Evolutionary conservation across 331 rosid species (phyloP), one percentile per base, ranked within the genome.

Genomic region (Pyracantha coccinea): DNA sequence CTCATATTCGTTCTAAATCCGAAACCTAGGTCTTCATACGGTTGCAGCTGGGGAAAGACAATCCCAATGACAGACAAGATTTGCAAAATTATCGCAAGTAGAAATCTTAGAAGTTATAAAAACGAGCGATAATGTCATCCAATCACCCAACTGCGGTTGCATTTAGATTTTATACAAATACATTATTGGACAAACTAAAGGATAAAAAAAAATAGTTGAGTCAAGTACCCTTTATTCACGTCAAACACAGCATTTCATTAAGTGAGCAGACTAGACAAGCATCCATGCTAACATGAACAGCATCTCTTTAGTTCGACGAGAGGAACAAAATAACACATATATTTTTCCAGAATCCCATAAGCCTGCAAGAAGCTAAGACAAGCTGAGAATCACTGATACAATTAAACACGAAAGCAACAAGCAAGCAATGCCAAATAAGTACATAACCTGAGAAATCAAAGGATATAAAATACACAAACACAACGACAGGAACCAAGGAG

Each of bases 321-420:
- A 67, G 45, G 75, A 78, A 76, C 60, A 28, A 25, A 86, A 75
- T 57, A 66, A 72, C 83, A 72, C 66, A 33, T 35, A 76, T 58
- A 77, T 44, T 73, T 82, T 73, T 55, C 70, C 80, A 73, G 65
- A 54, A 74, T 38, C 35, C 84, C 79, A 68, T 62, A 73, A 77
- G 79, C 92, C 97, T 91, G 92, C 45, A 79, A 73, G 74, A 83
- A 21, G 54, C 67, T 78, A 81, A 69, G 77, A 13, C 32, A 77
- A 27, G 71, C 68, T 62, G 62, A 17, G 28, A 79, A 65, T 89
- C 74, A 76, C 68, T 38, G 14, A 71, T 29, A 74, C 60, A 44
- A 35, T 70, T 35, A 75, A 54, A 54, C 20, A 50, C 7, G 28
- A 32, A 64, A n/a, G 67, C 20, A 45, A 14, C 15, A 7, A 63